Base-by-base conservation (phyloP, 2,329 filamentous ascomycete genomes). In the Aspergillus sp. region DNA sequence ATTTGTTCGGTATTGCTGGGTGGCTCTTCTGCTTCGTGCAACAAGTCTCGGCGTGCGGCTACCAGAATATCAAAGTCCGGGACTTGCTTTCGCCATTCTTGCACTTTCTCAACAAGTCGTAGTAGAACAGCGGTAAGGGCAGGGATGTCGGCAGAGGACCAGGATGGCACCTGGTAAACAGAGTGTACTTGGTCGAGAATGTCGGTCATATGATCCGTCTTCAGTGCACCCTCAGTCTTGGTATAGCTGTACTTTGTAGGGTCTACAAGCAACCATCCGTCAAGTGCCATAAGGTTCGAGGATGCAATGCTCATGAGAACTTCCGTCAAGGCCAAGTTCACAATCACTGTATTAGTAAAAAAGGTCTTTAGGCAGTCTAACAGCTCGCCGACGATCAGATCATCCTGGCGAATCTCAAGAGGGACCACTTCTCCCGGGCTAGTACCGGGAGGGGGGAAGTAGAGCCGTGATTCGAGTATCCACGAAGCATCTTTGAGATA, bases 291-390 rank as follows among this genome's bases (percentile, higher is more conserved):
- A 62, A 90, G 90, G 6, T 91, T 90, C 66, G 95, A 98, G 1
- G 90, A 86, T 11, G 90, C 90, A 41, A 99, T 80, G 63, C 91
- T 89, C 27, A 96, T 84, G 44, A 98, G 80, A 1, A 90, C 84
- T 67, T 96, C 90, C 0, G 93, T 98, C 2, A 97, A 80, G 0
- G 89, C 90, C 3, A 99, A 78, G 65, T 99, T 99, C 3, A 90
- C 93, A 66, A 97, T 91, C 3, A 98, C 87, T 3, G 91, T 88
- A 66, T 99, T 99, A 5, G 90, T 83, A 66, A 97, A 91, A 68
- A 98, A 99, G 0, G 83, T 87, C 45, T 88, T 83, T 11, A 99
- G 75, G 7, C 93, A 81, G 44, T 69, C 71, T n/a, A 81, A 60
- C 17, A 87, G 66, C 19, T 80, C 78, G 50, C 74, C 76, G 53